Evolutionary conservation across 2,329 filamentous ascomycete species (phyloP), one percentile per base, ranked within the genome.

Genomic region (Leptographium radiaticola): DNA sequence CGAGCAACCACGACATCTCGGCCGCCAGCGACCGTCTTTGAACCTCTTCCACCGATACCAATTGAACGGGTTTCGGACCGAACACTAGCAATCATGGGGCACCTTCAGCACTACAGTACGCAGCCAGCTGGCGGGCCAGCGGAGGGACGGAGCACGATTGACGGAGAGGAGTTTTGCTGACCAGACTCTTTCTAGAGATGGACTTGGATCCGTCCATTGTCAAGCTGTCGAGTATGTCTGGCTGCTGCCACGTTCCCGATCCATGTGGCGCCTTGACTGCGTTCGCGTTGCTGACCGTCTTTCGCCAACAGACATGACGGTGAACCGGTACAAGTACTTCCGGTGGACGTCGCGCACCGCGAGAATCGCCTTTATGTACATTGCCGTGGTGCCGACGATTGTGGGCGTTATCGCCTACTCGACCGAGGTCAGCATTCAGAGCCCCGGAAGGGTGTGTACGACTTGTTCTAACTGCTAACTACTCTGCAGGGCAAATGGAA

Each of bases 271-370:
- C 5, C 16, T 40, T 34, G 70, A 49, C 10, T 31, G 12, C 10
- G 25, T 25, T 25, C 25, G 25, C 7, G n/a, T 7, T 6, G n/a
- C 43, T 52, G 31, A 43, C 44, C 10, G n/a, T 31, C 34, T 13
- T 33, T n/a, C 25, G 1, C 2, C 12, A 43, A 52, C 64, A 95
- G 90, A 86, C 68, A 87, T 96, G 82, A 81, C 79, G 65, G 75
- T 79, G 65, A 89, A 87, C 75, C 86, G 93, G 61, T 85, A 90
- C 80, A 89, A 89, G 73, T 95, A 88, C 80, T 98, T 97, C 80
- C 81, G 89, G 70, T 97, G 89, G 88, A 97, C 86, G 39, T 79
- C 82, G 52, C 79, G 86, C 64, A 95, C 89, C 47, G 89, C 88
- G 34, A 82, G 80, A 72, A 70, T 96, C 64, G 83, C 84, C 6